These are phyloP conservation scores for Aspergillus taichungensis DNA, from an alignment of 495 filamentous ascomycete species.

Conservation along the genomic window DNA sequence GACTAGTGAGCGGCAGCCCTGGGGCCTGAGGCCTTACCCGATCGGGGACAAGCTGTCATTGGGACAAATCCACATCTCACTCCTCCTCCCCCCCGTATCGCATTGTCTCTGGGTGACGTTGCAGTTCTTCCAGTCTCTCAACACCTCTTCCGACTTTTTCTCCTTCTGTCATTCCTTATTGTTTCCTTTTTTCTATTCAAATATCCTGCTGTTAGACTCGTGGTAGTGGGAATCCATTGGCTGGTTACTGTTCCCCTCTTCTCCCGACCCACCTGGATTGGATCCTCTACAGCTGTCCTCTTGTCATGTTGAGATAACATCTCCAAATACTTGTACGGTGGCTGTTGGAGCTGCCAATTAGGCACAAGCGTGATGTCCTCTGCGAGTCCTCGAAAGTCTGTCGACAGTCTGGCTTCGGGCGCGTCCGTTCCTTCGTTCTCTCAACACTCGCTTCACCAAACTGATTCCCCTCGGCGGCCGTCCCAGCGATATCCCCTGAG, in stretches of 20 bases:
- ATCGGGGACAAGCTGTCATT: constrained; percentile 24
- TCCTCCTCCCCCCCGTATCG: constrained; percentile 3
- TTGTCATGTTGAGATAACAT: constrained; percentile 39
- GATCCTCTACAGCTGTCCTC: constrained; percentile 11
- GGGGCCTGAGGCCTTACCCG: constrained; percentile 21
- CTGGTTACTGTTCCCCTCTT: constrained; percentile 1
- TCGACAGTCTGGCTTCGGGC: constrained; percentile 52
- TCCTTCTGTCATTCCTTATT: not conserved
- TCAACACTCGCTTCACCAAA: constrained; percentile 50
- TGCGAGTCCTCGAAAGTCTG: constrained; percentile 55
- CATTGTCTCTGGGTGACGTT: constrained; percentile 6
- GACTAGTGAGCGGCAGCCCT: constrained; percentile 1
- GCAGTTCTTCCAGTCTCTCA: not conserved
- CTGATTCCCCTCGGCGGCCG: constrained; percentile 35
- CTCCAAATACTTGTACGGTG: constrained; percentile 23
- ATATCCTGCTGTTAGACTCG: not conserved
- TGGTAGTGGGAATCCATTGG: not conserved
- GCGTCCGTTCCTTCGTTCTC: constrained; percentile 42
- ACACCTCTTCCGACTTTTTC: not conserved
- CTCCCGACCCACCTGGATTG: not conserved
- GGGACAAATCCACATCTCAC: constrained; percentile 17
- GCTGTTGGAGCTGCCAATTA: constrained; percentile 30
- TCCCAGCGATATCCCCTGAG: constrained; percentile 44
- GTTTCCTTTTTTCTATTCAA: not conserved
- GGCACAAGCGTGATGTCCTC: constrained; percentile 52